These are phyloP conservation scores for Chenopodium album DNA, from an alignment of 148 eudicot genomes.

Conservation along the genomic window DNA sequence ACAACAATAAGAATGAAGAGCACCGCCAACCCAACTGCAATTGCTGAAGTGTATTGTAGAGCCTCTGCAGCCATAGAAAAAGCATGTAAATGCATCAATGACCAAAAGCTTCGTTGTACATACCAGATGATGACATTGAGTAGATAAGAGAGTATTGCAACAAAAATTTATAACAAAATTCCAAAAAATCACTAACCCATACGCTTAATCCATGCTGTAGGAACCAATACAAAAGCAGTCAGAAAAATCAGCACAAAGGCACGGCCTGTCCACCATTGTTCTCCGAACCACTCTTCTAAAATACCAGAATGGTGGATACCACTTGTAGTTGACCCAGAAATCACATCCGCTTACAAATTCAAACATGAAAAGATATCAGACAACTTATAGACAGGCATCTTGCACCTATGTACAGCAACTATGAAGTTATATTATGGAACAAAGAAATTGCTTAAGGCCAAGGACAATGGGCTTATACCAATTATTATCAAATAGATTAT, in stretches of 20 bases:
- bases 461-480: slow-evolving; percentile 35
- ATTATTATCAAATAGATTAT: slow-evolving; percentile 81
- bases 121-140: neutral
- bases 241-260: slow-evolving; percentile 52
- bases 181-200: slow-evolving; percentile 54
- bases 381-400: neutral
- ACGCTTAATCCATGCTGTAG: slow-evolving; percentile 65
- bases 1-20: slow-evolving; percentile 70
- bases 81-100: neutral
- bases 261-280: slow-evolving; percentile 63
- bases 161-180: neutral
- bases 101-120: neutral
- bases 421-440: neutral
- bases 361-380: slow-evolving; percentile 8
- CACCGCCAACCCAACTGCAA: slow-evolving; percentile 79
- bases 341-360: slow-evolving; percentile 57
- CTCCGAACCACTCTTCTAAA: slow-evolving; percentile 74
- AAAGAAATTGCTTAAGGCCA: neutral
- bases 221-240: slow-evolving; percentile 52
- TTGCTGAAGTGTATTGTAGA: slow-evolving; percentile 74
- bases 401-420: neutral
- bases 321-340: slow-evolving; percentile 66
- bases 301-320: slow-evolving; percentile 75
- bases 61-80: slow-evolving; percentile 58
- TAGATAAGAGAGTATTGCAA: neutral